Evolutionary conservation across 2,329 filamentous ascomycete species (phyloP).

Genomic region (Cladosporium austrohemisphaericum): DNA sequence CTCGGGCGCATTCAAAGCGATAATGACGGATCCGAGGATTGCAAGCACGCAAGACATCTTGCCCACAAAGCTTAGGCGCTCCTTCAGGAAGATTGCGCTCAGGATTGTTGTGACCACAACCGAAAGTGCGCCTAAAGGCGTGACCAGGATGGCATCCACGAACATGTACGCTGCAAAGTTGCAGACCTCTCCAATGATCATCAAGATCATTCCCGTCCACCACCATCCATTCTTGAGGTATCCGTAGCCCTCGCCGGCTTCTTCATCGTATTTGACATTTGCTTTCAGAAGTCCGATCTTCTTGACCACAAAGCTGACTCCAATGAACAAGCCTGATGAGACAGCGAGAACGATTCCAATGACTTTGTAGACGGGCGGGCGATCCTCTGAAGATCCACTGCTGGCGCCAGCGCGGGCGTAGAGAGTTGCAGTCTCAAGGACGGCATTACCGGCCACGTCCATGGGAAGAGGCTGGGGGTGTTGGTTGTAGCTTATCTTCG

Average conservation of each 20-base stretch:
- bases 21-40: conserved; percentile 87
- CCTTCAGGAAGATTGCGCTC: conserved; percentile 92
- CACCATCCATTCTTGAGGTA: conserved; percentile 94
- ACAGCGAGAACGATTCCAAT: conserved; percentile 84
- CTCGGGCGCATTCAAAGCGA: conserved; percentile 86
- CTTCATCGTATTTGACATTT: conserved; percentile 94
- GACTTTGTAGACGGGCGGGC: conserved; percentile 69
- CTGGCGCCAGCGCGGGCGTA: conserved; percentile 42
- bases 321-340: conserved; percentile 87
- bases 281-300: conserved; percentile 87
- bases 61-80: conserved; percentile 89
- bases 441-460: conserved; percentile 39
- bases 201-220: conserved; percentile 94
- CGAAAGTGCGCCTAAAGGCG: conserved; percentile 82
- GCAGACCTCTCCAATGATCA: conserved; percentile 95
- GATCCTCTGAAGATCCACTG: conserved; percentile 22
- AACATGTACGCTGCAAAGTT: conserved; percentile 98
- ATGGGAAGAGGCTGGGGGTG: conserved; percentile 31
- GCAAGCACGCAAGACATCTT: conserved; percentile 96
- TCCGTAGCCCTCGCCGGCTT: conserved; percentile 91
- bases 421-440: conserved; percentile 42
- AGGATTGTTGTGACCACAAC: conserved; percentile 90
- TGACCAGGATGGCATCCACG: conserved; percentile 92
- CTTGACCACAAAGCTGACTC: conserved; percentile 90
- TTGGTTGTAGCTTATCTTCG: conserved; percentile 14